Percentiles rank a stretch among this genome's conserved stretches.
Evolutionary conservation across 345 rosid genomes (phyloP).

Genomic region (Euphorbia tirucalli): DNA sequence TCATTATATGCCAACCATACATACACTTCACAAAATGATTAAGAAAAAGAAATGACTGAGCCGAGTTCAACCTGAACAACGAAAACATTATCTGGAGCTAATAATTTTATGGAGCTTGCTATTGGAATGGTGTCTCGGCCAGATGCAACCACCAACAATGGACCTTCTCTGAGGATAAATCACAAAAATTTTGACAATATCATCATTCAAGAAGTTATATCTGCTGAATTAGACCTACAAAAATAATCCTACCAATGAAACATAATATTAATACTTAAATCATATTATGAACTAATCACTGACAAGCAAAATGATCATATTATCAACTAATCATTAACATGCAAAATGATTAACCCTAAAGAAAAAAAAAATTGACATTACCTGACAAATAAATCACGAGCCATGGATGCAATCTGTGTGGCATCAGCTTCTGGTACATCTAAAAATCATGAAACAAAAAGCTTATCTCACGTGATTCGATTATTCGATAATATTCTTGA

Average conservation of each 20-base stretch:
- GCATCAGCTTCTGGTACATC: slow-evolving; percentile 28
- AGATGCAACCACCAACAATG: slow-evolving; percentile 30
- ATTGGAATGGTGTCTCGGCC: slow-evolving; percentile 31
- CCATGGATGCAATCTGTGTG: slow-evolving; percentile 26
- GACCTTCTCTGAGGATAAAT: slow-evolving; percentile 27
- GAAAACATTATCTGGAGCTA: slow-evolving; percentile 28
- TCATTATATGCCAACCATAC: not conserved
- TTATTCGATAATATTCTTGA: not conserved
- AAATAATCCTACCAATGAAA: not conserved
- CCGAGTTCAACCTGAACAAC: slow-evolving; percentile 27
- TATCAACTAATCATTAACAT: not conserved
- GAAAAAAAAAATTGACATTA: not conserved
- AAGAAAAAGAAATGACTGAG: not conserved
- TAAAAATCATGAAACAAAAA: slow-evolving; percentile 11
- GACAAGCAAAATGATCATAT: not conserved
- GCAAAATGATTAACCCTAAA: not conserved
- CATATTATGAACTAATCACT: not conserved
- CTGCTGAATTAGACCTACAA: not conserved
- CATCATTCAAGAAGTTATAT: not conserved
- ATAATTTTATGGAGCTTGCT: slow-evolving; percentile 26
- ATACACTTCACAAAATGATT: not conserved
- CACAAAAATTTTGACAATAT: not conserved
- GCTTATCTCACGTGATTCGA: not conserved
- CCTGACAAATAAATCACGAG: slow-evolving; percentile 24
- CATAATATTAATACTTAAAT: not conserved